Percentiles rank a stretch among this genome's conserved stretches.
phyloP scores from a whole-genome alignment of 768 basidiomycete species.

The Lactarius quietus region DNA sequence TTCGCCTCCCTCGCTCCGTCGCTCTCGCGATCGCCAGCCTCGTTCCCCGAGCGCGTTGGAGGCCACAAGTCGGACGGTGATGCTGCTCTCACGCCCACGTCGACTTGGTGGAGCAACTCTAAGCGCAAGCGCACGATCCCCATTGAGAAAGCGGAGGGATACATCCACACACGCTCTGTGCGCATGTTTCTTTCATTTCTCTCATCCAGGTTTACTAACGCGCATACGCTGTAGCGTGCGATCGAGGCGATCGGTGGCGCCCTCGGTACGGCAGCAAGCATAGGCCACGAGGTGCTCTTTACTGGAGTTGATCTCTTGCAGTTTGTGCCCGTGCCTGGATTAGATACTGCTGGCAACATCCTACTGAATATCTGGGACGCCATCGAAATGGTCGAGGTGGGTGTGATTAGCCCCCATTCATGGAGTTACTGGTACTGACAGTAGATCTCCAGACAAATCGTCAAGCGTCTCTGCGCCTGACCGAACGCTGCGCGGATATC shows the following conservation, averaged over 20 bases:
- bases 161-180: slow-evolving; percentile 32
- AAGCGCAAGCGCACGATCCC: slow-evolving; percentile 30
- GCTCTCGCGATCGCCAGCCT: background rate
- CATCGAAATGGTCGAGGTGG: slow-evolving; percentile 56
- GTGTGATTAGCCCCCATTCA: background rate
- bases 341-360: slow-evolving; percentile 48
- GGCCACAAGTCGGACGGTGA: slow-evolving; percentile 19
- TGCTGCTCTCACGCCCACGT: slow-evolving; percentile 6
- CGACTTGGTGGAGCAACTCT: slow-evolving; percentile 29
- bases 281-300: slow-evolving; percentile 45
- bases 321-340: slow-evolving; percentile 55
- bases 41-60: slow-evolving; percentile 5
- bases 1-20: slow-evolving; percentile 16
- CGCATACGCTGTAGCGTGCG: slow-evolving; percentile 25
- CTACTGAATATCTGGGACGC: slow-evolving; percentile 67
- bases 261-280: slow-evolving; percentile 40
- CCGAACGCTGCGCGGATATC: slow-evolving; percentile 69
- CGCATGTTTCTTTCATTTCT: background rate
- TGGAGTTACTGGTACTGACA: background rate
- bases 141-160: slow-evolving; percentile 31
- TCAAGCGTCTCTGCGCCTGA: slow-evolving; percentile 63
- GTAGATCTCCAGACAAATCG: slow-evolving; percentile 52
- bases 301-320: slow-evolving; percentile 42
- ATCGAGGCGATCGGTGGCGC: slow-evolving; percentile 33
- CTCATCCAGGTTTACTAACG: background rate